A percentile compares a stretch with the other conserved stretches of the same genome.
These are phyloP conservation scores for Epichloe sibirici DNA, from an alignment of 2,329 filamentous ascomycete genomes.

Conservation along the genomic window DNA sequence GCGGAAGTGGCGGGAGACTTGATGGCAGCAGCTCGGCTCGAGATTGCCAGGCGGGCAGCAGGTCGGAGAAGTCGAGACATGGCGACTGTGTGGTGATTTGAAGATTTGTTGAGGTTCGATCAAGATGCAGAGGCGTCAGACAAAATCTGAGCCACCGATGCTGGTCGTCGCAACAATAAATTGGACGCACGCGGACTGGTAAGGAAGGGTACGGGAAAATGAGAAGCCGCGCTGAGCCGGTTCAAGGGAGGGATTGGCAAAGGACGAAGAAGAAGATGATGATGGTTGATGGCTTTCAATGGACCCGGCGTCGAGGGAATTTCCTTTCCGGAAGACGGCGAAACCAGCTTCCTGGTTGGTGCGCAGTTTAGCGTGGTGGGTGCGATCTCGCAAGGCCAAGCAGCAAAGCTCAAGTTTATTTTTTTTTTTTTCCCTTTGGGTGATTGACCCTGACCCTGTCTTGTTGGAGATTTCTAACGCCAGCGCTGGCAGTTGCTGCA, in stretches of 20 bases:
- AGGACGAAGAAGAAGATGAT: conserved; percentile 3
- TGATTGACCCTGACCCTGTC: not conserved
- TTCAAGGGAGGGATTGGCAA: not conserved
- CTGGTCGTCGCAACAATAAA: conserved; percentile 4
- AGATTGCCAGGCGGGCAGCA: conserved; percentile 34
- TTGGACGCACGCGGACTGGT: not conserved
- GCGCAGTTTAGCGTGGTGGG: not conserved
- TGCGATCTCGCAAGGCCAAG: conserved; percentile 1
- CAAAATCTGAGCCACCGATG: conserved; percentile 8
- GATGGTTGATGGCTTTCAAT: conserved; percentile 8
- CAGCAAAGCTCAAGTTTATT: conserved; percentile 4
- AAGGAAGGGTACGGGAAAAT: not conserved
- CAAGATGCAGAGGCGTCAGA: not conserved
- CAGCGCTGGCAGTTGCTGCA: not conserved
- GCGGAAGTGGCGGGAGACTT: conserved; percentile 22
- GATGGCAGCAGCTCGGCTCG: conserved; percentile 25
- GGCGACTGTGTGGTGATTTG: conserved; percentile 11
- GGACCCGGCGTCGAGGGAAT: conserved; percentile 9
- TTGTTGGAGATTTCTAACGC: not conserved
- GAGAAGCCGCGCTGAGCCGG: not conserved
- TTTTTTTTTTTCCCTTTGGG: conserved; percentile 11
- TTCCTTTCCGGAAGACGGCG: conserved; percentile 10
- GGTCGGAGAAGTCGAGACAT: conserved; percentile 43
- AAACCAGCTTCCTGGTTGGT: conserved; percentile 9
- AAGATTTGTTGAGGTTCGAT: conserved; percentile 6